Base-by-base conservation (phyloP, 73 alveolate species). In the Paramecium primaurelia region DNA sequence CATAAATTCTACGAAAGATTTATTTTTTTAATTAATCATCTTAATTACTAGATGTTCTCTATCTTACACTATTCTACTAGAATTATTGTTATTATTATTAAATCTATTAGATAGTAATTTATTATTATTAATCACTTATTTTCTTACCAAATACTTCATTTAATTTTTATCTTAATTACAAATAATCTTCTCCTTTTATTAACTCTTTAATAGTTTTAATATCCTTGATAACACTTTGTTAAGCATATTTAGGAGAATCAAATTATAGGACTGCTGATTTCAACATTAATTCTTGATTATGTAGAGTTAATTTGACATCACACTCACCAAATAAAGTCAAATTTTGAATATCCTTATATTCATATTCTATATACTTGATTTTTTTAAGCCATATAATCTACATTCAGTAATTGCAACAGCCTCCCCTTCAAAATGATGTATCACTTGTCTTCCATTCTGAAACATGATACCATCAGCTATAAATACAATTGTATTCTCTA, bases 241-340 rank as follows among this genome's bases (percentile, higher is more conserved):
- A 34, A 64, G 51, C 84, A 64, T 64, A 64, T 28, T 64, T 64
- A 12, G 84, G 84, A 32, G 84, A 64, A 28, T 64, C 84, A 64
- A 64, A 64, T 64, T 64, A 51, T 2, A 64, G 47, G 22, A 64
- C 84, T 25, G 49, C 84, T 1, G 84, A 64, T 64, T 64, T 64
- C 25, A 59, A 59, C 77, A 59, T 59, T 2, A 59, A 8, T 59
- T 59, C 59, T 49, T 5, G 59, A 49, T 49, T 49, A 49, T 49
- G 59, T 4, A 49, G 26, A 49, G 69, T 54, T 54, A 54, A 54
- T 54, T 64, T 64, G 28, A 64, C 84, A 32, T 64, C 47, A 64
- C 84, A 64, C 16, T 64, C 51, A 32, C 84, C 84, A 64, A 64
- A 64, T 64, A 64, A 64, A 12, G 45, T 28, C 10, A 64, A 8